Evolutionary conservation across 2,329 filamentous ascomycete species (phyloP).

Genomic region (Ophiostoma sp.): DNA sequence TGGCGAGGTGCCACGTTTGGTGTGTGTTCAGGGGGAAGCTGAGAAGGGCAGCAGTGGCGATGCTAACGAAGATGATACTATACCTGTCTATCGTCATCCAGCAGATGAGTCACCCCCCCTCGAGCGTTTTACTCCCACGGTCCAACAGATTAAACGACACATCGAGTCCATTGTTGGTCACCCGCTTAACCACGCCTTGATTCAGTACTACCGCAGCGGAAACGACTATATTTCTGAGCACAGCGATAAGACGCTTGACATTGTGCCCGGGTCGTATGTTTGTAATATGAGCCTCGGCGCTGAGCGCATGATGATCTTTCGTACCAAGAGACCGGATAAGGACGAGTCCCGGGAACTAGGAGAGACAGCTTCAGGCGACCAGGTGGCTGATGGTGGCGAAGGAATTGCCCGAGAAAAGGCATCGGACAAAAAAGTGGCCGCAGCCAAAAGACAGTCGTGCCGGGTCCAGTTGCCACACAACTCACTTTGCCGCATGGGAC

Average conservation of each 20-base stretch:
- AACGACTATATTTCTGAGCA: conserved; percentile 93
- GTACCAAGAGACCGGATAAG: conserved; percentile 63
- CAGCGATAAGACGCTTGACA: conserved; percentile 93
- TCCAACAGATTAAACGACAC: conserved; percentile 60
- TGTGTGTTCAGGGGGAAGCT: conserved; percentile 78
- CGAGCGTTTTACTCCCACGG: conserved; percentile 66
- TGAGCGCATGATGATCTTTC: conserved; percentile 80
- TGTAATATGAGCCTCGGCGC: conserved; percentile 93
- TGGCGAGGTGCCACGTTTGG: conserved; percentile 83
- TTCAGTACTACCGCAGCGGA: conserved; percentile 86
- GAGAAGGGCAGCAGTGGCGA: conserved; percentile 32
- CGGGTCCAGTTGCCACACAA: conserved; percentile 78
- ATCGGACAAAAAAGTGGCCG: background rate
- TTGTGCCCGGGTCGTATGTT: conserved; percentile 72
- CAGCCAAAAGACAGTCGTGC: conserved; percentile 16
- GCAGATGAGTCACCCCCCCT: conserved; percentile 80
- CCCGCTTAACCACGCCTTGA: conserved; percentile 80
- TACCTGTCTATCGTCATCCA: conserved; percentile 92
- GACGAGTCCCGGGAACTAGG: conserved; percentile 27
- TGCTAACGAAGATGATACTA: conserved; percentile 42
- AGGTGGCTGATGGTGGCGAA: conserved; percentile 14
- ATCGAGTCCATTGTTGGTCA: conserved; percentile 73
- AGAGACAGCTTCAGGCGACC: conserved; percentile 20
- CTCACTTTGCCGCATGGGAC: conserved; percentile 77
- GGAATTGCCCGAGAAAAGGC: background rate